Evolutionary conservation across 176 grass and related monocot species (phyloP).

Genomic region (Lolium multiflorum): DNA sequence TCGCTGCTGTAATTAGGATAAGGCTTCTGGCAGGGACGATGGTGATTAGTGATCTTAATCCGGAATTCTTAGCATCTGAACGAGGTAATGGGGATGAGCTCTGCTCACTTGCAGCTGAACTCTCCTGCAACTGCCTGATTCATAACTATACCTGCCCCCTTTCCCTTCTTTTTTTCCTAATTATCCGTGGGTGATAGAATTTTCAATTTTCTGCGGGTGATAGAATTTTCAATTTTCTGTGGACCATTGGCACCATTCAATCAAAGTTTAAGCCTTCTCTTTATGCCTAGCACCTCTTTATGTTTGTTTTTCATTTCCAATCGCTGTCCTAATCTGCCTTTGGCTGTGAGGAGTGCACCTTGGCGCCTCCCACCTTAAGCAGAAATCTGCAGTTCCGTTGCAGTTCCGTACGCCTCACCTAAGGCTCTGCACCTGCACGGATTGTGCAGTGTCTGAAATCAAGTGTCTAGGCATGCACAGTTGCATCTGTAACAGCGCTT

Average conservation of each 20-base stretch:
- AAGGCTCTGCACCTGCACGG: background rate
- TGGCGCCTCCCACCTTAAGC: background rate
- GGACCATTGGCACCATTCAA: background rate
- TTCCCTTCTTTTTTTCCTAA: background rate
- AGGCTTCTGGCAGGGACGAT: background rate
- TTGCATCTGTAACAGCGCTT: background rate
- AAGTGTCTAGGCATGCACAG: background rate
- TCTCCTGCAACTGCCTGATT: background rate
- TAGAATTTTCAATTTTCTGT: background rate
- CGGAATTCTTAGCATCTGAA: background rate
- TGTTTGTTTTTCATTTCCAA: background rate
- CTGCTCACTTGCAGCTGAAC: background rate
- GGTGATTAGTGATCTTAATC: background rate
- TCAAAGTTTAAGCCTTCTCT: background rate
- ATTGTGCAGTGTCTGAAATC: background rate
- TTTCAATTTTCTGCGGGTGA: background rate
- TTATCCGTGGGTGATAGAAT: background rate
- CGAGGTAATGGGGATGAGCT: background rate
- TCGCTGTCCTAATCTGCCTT: background rate
- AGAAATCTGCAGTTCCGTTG: background rate
- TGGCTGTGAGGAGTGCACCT: background rate
- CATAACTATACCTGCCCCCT: background rate
- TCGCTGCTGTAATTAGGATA: background rate
- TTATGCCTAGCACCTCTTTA: background rate
- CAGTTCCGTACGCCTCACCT: background rate